Percentiles rank a stretch among this genome's conserved stretches.
Evolutionary conservation across 176 grass and related monocot species (phyloP).

Genomic region (Olyra latifolia): DNA sequence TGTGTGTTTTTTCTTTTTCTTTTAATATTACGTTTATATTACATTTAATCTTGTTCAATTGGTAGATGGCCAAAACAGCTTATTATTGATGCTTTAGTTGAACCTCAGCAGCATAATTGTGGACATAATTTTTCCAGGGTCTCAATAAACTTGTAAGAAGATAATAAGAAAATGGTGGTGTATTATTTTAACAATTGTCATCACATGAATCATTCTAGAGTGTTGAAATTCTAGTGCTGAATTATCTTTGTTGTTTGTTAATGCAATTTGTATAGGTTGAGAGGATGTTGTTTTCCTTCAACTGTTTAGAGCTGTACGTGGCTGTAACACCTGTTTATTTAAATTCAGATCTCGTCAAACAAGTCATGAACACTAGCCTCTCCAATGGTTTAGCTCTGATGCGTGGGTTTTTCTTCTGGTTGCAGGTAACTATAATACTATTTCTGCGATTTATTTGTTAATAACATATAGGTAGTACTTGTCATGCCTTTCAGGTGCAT

Average conservation of each 20-base stretch:
- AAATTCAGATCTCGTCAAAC: conserved; percentile 47
- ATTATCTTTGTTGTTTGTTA: background rate
- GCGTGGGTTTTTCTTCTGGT: conserved; percentile 84
- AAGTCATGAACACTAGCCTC: conserved; percentile 34
- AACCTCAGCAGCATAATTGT: background rate
- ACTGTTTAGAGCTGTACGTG: background rate
- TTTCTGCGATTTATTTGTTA: conserved; percentile 11
- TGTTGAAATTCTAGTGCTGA: conserved; percentile 12
- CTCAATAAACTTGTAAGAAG: background rate
- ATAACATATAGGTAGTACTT: background rate
- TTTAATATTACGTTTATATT: background rate
- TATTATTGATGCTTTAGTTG: conserved; percentile 4
- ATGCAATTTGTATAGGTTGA: conserved; percentile 15
- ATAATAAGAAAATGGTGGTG: background rate
- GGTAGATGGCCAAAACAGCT: conserved; percentile 13
- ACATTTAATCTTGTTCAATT: background rate
- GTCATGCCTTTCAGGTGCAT: background rate
- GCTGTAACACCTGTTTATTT: conserved; percentile 32
- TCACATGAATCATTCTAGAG: background rate
- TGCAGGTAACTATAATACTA: conserved; percentile 48
- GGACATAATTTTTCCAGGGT: background rate
- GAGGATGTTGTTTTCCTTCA: conserved; percentile 3
- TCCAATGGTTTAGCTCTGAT: conserved; percentile 61
- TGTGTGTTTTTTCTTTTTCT: background rate
- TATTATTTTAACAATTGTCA: background rate